phyloP scores from a whole-genome alignment of 2,329 filamentous ascomycete species.

The Pestalotiopsis sp. region DNA sequence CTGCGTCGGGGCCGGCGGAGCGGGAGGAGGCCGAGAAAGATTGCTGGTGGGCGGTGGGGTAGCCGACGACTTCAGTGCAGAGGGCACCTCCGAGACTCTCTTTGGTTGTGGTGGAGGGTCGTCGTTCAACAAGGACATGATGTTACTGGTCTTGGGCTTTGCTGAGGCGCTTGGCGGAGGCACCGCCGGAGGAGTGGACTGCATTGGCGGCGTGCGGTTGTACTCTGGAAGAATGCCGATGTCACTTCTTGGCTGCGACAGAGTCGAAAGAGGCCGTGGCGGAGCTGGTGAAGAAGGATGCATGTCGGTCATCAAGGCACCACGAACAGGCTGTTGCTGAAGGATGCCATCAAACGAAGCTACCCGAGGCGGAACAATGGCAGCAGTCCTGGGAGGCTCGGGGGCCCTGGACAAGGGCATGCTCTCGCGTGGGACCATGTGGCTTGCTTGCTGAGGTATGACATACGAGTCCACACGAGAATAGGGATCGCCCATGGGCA shows the following conservation, averaged over 20 bases:
- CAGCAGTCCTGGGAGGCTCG: constrained; percentile 44
- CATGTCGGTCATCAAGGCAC: constrained; percentile 42
- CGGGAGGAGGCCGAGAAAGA: constrained; percentile 43
- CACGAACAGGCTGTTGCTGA: constrained; percentile 42
- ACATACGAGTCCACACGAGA: constrained; percentile 43
- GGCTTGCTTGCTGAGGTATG: constrained; percentile 40
- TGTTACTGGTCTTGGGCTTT: constrained; percentile 60
- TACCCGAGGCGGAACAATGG: constrained; percentile 33
- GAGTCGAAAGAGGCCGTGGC: constrained; percentile 33
- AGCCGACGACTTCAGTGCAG: constrained; percentile 44
- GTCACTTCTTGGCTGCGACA: constrained; percentile 32
- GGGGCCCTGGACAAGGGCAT: constrained; percentile 42
- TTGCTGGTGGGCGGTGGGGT: constrained; percentile 53
- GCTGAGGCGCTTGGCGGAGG: constrained; percentile 42
- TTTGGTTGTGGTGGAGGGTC: constrained; percentile 56
- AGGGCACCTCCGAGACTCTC: constrained; percentile 51
- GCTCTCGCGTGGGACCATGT: constrained; percentile 43
- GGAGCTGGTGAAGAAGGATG: constrained; percentile 43
- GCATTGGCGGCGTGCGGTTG: constrained; percentile 34
- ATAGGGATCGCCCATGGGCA: constrained; percentile 38
- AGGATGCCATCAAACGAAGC: constrained; percentile 39
- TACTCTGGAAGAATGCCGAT: constrained; percentile 34
- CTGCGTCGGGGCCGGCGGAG: constrained; percentile 43
- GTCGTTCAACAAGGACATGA: constrained; percentile 67
- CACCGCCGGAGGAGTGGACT: constrained; percentile 36